Evolutionary conservation across 768 basidiomycete genomes (phyloP), one percentile per base, ranked within the genome.

Genomic region (Tylopilus felleus): DNA sequence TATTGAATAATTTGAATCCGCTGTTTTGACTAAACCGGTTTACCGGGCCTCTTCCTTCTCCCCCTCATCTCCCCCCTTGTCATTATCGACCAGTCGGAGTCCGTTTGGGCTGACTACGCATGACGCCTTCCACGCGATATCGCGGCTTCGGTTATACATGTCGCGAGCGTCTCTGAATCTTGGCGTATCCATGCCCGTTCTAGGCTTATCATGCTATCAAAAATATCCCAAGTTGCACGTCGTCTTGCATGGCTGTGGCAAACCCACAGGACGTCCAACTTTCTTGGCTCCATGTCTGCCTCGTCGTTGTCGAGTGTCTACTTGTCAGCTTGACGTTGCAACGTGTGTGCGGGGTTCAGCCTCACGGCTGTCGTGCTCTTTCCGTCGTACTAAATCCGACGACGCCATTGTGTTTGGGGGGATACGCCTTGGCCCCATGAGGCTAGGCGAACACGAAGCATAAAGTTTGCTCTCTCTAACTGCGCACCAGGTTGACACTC

Each of bases 381-480:
- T 28, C 22, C 43, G 43, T 41, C 50, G 57, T 39, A 21, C 43
- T 45, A 53, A 53, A 28, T 42, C 41, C 49, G 48, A 48, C 33
- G 21, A 38, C 35, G 35, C 35, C 5, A 8, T 47, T 23, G 28
- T 42, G n/a, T 61, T 48, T 28, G 3, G 25, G 36, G 49, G 48
- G 33, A 8, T 23, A n/a, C 19, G 21, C 40, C 25, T 43, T 48
- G n/a, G 5, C 29, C 16, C 36, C 51, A 35, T 16, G 39, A 44
- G 23, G 40, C 22, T 41, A 47, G 46, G 49, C 56, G 44, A 59
- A 47, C 23, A 52, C 50, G 59, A 47, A 33, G 49, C 16, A 10
- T 17, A 29, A 53, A 21, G 42, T 55, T 54, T 8, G 50, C 63
- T 28, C 62, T 41, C 52, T 41, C 52, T 64, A 56, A 55, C 51